Percentiles rank a stretch among this genome's conserved stretches.
phyloP scores from a whole-genome alignment of 164 flowering plant species.

The Cinnamomum micranthum region DNA sequence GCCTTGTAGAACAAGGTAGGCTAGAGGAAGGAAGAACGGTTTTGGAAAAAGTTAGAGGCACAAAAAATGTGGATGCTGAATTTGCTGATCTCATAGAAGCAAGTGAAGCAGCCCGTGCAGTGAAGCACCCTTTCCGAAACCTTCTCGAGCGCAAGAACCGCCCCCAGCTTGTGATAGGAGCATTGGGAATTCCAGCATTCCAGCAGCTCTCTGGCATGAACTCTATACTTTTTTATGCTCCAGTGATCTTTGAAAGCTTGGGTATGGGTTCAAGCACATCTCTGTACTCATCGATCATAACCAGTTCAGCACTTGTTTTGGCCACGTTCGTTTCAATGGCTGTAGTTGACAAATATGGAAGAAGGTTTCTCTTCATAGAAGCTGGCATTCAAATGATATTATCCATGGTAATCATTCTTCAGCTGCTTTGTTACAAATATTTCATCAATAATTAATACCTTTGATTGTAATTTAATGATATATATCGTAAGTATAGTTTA shows the following conservation, averaged over 20 bases:
- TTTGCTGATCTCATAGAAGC: constrained; percentile 75
- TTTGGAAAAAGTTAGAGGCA: constrained; percentile 73
- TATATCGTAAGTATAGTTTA: neutral
- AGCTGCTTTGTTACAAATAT: neutral
- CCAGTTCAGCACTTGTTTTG: constrained; percentile 53
- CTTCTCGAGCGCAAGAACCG: constrained; percentile 58
- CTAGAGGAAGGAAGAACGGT: constrained; percentile 52
- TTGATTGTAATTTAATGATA: neutral
- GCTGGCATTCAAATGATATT: constrained; percentile 77
- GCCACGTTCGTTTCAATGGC: constrained; percentile 76
- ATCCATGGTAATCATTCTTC: constrained; percentile 49
- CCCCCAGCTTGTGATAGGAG: constrained; percentile 76
- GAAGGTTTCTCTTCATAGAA: constrained; percentile 76
- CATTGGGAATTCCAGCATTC: constrained; percentile 79
- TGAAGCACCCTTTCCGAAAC: constrained; percentile 74
- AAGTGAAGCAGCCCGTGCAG: constrained; percentile 56
- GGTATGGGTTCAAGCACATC: constrained; percentile 67
- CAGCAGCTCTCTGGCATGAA: constrained; percentile 91
- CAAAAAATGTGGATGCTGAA: constrained; percentile 69
- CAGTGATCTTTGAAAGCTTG: constrained; percentile 80
- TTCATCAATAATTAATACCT: neutral
- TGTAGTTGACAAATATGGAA: constrained; percentile 70
- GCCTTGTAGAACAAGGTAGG: constrained; percentile 77
- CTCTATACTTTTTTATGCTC: constrained; percentile 89
- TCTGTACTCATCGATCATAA: constrained; percentile 64